Percentiles rank a stretch among this genome's conserved stretches.
These are phyloP conservation scores for Sarocladium oryzae DNA, from an alignment of 2,329 filamentous ascomycete species.

Conservation along the genomic window DNA sequence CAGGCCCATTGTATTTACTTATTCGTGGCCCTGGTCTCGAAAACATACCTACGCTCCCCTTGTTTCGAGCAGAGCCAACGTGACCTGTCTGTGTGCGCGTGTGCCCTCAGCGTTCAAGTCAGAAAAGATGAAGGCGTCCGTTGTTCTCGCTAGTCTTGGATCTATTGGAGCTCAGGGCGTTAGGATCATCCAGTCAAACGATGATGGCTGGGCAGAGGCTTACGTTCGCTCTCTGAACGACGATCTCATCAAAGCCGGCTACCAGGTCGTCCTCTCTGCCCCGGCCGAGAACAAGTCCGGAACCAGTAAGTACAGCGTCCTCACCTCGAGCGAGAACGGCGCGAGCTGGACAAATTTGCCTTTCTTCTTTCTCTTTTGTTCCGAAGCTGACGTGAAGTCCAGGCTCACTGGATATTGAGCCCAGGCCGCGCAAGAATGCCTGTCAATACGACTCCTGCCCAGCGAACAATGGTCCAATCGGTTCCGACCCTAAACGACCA, in stretches of 20 bases:
- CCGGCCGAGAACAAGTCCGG: slow-evolving; percentile 63
- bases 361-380: too few species aligned
- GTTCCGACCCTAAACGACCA: slow-evolving; percentile 48
- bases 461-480: slow-evolving; percentile 46
- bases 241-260: slow-evolving; percentile 45
- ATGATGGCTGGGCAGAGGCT: slow-evolving; percentile 68
- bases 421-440: slow-evolving; percentile 36
- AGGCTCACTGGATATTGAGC: slow-evolving; percentile 46
- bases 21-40: too few species aligned
- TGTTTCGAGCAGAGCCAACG: too few species aligned
- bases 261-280: slow-evolving; percentile 57
- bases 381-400: not conserved
- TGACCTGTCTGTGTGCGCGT: too few species aligned
- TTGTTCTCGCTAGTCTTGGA: slow-evolving; percentile 4
- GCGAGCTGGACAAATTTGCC: too few species aligned
- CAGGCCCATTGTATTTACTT: too few species aligned
- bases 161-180: slow-evolving; percentile 25
- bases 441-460: slow-evolving; percentile 60
- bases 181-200: slow-evolving; percentile 60
- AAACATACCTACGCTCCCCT: too few species aligned
- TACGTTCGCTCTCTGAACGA: slow-evolving; percentile 57
- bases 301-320: slow-evolving; percentile 39
- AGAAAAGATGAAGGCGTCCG: not conserved
- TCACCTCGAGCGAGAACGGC: too few species aligned
- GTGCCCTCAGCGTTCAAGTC: too few species aligned